Percentiles rank a stretch among this genome's conserved stretches.
Evolutionary conservation across 1,284 basidiomycete genomes (phyloP).

Genomic region (Neolentinus lepideus): DNA sequence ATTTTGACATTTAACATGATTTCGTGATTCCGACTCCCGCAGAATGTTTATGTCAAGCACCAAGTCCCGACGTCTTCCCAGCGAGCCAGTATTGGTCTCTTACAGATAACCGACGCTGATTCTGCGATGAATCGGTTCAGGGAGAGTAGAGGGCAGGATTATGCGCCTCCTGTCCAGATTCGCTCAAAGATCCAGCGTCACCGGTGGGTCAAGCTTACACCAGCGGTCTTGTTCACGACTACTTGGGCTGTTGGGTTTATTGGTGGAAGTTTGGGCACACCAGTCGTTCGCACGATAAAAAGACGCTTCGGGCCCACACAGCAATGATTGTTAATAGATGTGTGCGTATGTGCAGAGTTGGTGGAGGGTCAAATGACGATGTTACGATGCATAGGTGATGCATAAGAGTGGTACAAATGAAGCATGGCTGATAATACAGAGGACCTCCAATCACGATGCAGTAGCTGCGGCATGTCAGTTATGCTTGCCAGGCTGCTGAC

Average conservation of each 20-base stretch:
- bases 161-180: constrained; percentile 17
- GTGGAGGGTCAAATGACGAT: too few relatives aligned
- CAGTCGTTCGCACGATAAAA: not conserved
- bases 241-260: constrained; percentile 12
- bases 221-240: constrained; percentile 10
- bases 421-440: not conserved
- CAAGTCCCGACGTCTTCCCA: constrained; percentile 32
- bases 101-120: constrained; percentile 35
- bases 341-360: too few relatives aligned
- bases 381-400: too few relatives aligned
- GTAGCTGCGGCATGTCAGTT: not conserved
- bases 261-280: constrained; percentile 5
- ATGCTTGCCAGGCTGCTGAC: not conserved
- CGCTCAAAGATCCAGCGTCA: constrained; percentile 12
- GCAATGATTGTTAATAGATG: not conserved
- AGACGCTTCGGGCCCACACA: not conserved
- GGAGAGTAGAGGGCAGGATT: constrained; percentile 35
- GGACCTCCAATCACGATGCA: not conserved
- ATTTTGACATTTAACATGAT: not conserved
- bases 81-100: constrained; percentile 40
- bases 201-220: constrained; percentile 8
- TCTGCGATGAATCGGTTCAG: constrained; percentile 33
- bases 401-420: not conserved
- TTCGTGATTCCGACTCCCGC: constrained; percentile 4
- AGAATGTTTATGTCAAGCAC: constrained; percentile 52